Evolutionary conservation across 2,329 filamentous ascomycete genomes (phyloP), one percentile per base, ranked within the genome.

Genomic region (Claviceps humidiphila): DNA sequence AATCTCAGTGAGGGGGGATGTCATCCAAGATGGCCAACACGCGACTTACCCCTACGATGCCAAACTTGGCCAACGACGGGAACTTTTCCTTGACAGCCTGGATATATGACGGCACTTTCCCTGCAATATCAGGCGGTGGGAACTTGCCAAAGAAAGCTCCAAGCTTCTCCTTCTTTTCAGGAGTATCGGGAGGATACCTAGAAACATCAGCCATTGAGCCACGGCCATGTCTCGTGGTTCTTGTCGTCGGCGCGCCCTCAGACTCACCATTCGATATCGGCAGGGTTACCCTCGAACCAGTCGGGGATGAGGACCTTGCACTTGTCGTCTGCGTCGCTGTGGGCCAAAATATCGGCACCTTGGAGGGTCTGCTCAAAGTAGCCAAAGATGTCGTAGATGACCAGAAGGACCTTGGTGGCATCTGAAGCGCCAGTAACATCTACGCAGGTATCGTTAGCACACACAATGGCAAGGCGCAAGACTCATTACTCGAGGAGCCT

Each of bases 231-330:
- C 30, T 30, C 30, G 30, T 30, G 30, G 9, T 30, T 30, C 30
- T 30, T 30, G 30, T 30, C 30, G 8, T 30, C 9, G 3, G 30
- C 9, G 9, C 17, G n/a, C 11, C 20, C n/a, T 20, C 16, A 11
- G 16, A 58, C 61, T 59, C 57, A 67, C 78, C 76, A 68, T 62
- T 71, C 72, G 65, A 81, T 74, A 49, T 72, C 68, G 61, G 69
- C 70, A 2, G 87, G 85, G 58, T 79, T 75, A 65, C 87, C 89
- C 55, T 86, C 78, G 73, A 95, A 95, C 76, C 87, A 91, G 71
- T 96, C 90, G 30, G 90, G 90, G 57, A 96, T 90, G 70, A 90
- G 89, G 59, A 95, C 87, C 59, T 82, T 82, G 74, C 94, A 93
- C 63, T 86, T 80, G 66, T 72, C 78, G 68, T 70, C 76, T 66